Conservation (phyloP, 1,284 basidiomycete genomes). For the Moesziomyces sp. region DNA sequence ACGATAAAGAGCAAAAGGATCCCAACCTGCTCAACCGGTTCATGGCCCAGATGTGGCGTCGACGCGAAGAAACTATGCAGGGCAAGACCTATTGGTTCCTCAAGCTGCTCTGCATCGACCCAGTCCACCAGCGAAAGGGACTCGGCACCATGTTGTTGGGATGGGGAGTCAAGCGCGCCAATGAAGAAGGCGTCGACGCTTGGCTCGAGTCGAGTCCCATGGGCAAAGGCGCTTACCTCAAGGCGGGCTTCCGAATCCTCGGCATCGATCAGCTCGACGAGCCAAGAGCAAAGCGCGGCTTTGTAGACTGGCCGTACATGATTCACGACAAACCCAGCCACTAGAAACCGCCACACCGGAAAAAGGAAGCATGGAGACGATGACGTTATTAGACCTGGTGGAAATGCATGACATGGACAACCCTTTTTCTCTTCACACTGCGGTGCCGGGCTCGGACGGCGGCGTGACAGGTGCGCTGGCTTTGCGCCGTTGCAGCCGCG, state of each 20-base stretch:
- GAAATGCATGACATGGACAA: too few relatives aligned
- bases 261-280: conserved; percentile 15
- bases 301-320: conserved; percentile 37
- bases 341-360: not conserved
- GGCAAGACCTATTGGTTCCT: conserved; percentile 21
- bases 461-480: conserved; percentile 14
- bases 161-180: conserved; percentile 12
- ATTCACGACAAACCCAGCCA: conserved; percentile 1
- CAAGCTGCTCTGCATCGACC: conserved; percentile 26
- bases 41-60: conserved; percentile 17
- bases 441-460: not conserved
- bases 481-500: conserved; percentile 4
- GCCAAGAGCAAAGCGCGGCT: conserved; percentile 5
- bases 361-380: not conserved
- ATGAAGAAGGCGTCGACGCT: conserved; percentile 2
- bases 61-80: conserved; percentile 9
- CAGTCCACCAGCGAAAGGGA: conserved; percentile 16
- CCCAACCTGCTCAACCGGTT: conserved; percentile 18
- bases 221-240: conserved; percentile 23
- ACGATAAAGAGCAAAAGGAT: not conserved
- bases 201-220: conserved; percentile 33
- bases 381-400: too few relatives aligned
- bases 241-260: conserved; percentile 22
- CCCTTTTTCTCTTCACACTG: not conserved
- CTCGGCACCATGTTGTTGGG: conserved; percentile 11